Percentiles rank a stretch among this genome's conserved stretches.
Evolutionary conservation across 106 monocot species (phyloP).

Genomic region (Dendrobium huoshanense): DNA sequence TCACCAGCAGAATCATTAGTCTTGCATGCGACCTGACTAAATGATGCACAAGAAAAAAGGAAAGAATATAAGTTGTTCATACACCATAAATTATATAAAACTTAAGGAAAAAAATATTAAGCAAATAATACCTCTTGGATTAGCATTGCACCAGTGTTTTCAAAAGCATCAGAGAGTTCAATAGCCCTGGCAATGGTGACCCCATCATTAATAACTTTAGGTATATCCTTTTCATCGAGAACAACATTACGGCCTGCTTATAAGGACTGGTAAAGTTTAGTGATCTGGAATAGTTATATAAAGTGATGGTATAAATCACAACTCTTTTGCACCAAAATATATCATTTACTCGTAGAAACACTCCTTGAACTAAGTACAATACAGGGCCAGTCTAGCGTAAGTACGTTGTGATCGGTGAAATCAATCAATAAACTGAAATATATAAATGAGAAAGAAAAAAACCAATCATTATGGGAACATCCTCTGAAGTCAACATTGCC

Average conservation of each 20-base stretch:
- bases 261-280: not conserved
- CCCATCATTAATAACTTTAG: conserved; percentile 98
- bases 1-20: conserved; percentile 92
- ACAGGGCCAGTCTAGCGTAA: not conserved
- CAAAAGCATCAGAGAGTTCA: conserved; percentile 70
- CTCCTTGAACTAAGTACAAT: not conserved
- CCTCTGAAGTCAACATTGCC: not conserved
- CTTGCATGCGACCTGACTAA: conserved; percentile 72
- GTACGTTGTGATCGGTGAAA: not conserved
- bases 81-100: not conserved
- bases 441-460: not conserved
- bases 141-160: conserved; percentile 74
- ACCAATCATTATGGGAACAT: not conserved
- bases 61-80: not conserved
- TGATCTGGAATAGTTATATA: not conserved
- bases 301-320: not conserved
- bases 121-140: conserved; percentile 66
- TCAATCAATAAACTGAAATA: not conserved
- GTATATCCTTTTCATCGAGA: conserved; percentile 80
- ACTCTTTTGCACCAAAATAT: not conserved
- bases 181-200: conserved; percentile 87
- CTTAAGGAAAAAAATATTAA: not conserved
- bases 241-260: conserved; percentile 80
- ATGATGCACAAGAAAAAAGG: conserved; percentile 5
- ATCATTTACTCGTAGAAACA: not conserved